A percentile compares a stretch with the other conserved stretches of the same genome.
These are phyloP conservation scores for Vitis labrusca DNA, from an alignment of 164 flowering plant genomes.

Conservation along the genomic window DNA sequence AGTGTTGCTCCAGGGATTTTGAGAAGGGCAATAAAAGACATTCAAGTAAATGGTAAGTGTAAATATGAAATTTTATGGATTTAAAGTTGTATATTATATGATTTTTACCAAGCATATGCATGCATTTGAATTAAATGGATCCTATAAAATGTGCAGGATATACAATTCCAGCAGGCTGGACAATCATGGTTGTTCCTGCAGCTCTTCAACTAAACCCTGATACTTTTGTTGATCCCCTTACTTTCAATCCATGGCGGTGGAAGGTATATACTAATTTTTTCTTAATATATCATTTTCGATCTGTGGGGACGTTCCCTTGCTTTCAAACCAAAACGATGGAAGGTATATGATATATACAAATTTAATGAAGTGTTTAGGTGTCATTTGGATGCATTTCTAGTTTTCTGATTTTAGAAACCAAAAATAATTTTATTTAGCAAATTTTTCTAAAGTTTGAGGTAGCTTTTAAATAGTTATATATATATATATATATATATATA, in stretches of 20 bases:
- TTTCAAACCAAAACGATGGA: no score
- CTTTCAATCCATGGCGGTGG: constrained; percentile 39
- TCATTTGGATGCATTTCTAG: no score
- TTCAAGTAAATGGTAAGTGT: constrained; percentile 10
- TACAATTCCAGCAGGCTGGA: constrained; percentile 38
- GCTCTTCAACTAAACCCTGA: constrained; percentile 22
- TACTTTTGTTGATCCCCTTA: constrained; percentile 24
- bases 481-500: no score
- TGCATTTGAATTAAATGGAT: background rate
- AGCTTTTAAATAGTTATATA: no score
- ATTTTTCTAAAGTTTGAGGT: no score
- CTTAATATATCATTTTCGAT: no score
- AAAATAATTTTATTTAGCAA: no score
- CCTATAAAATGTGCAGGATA: constrained; percentile 15
- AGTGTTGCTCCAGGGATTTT: constrained; percentile 12
- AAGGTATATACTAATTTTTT: constrained; percentile 5
- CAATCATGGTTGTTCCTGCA: constrained; percentile 22
- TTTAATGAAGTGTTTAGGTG: no score
- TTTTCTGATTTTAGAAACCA: no score
- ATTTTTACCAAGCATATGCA: background rate
- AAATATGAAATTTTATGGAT: background rate
- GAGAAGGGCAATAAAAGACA: constrained; percentile 18
- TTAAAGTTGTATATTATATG: background rate
- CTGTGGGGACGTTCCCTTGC: no score
- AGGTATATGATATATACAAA: no score